Conservation (phyloP, 208 protist genomes). For the Trypanosoma avium region DNA sequence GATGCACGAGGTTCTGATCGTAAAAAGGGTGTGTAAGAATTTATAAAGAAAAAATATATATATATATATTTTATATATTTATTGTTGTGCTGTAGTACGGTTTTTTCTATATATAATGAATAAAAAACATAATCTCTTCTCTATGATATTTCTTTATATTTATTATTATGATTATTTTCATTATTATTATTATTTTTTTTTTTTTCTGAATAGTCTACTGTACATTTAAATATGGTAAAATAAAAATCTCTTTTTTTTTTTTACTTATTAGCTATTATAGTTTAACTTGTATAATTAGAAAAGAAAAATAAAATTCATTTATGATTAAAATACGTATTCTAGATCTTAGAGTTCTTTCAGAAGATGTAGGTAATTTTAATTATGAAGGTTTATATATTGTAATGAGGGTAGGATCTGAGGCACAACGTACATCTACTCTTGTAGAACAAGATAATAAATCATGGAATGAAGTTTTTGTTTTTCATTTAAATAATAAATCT, state of each 20-base stretch:
- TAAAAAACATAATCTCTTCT: not conserved
- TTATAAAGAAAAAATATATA: slow-evolving; percentile 1
- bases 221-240: not conserved
- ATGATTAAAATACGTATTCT: slow-evolving; percentile 44
- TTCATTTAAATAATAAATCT: slow-evolving; percentile 19
- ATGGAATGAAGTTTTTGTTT: slow-evolving; percentile 60
- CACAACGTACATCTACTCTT: slow-evolving; percentile 45
- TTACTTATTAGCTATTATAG: not conserved
- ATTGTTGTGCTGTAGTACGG: too few relatives aligned
- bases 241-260: not conserved
- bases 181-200: slow-evolving; percentile 7
- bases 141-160: not conserved
- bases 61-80: too few relatives aligned
- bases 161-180: not conserved
- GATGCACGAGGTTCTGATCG: slow-evolving; percentile 38
- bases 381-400: slow-evolving; percentile 64
- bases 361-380: slow-evolving; percentile 33
- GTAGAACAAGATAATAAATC: slow-evolving; percentile 6
- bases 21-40: slow-evolving; percentile 39
- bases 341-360: slow-evolving; percentile 33
- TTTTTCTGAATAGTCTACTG: slow-evolving; percentile 4
- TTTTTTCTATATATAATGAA: too few relatives aligned
- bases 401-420: slow-evolving; percentile 39
- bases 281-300: not conserved
- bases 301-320: not conserved